Base-by-base conservation (phyloP, 2,329 filamentous ascomycete genomes). In the Stachybotrys chartarum region DNA sequence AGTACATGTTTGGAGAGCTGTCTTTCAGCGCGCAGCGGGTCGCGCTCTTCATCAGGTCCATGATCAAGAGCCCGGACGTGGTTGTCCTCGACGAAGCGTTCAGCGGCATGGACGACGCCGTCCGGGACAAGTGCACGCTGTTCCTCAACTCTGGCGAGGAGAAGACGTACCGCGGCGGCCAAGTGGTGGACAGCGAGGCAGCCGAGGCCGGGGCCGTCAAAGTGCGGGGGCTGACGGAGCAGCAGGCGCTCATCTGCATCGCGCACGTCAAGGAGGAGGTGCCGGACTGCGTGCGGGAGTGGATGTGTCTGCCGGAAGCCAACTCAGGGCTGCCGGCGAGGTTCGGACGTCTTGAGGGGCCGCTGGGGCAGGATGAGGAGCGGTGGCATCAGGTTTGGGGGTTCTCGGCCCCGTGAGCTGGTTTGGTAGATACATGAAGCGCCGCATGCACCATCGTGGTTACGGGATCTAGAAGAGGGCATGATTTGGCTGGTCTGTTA, bases 231-330 rank as follows among this genome's bases (percentile, higher is more conserved):
- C 71, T 97, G 55, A 78, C 79, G 1, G 75, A 84, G 1, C 70
- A 83, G 24, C 93, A 97, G 72, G 91, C 91, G 1, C 73, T 99
- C 54, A 81, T 97, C n/a, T 91, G 92, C 60, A 93, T 97, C 57
- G 94, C 91, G 58, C 94, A 99, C 72, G 80, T 93, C 58, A 86
- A 85, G 59, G 91, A 96, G 64, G 94, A 99, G 70, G 88, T 97
- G 10, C 94, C 94, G 0, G 85, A 87, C 52, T 87, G 86, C 61
- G 82, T 97, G 30, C 76, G 90, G 50, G 85, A 95, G 67, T 97
- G 89, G 87, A 78, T 97, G 52, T 92, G 90, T 68, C 75, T 97
- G 32, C 91, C 93, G 1, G 88, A 92, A 70, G 79, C 86, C 4
- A 88, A 86, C 54, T 83, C 83, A 1, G 81, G 81, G 1, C 63